Evolutionary conservation across 2,329 filamentous ascomycete genomes (phyloP).

Genomic region (Fusarium haematococcum): DNA sequence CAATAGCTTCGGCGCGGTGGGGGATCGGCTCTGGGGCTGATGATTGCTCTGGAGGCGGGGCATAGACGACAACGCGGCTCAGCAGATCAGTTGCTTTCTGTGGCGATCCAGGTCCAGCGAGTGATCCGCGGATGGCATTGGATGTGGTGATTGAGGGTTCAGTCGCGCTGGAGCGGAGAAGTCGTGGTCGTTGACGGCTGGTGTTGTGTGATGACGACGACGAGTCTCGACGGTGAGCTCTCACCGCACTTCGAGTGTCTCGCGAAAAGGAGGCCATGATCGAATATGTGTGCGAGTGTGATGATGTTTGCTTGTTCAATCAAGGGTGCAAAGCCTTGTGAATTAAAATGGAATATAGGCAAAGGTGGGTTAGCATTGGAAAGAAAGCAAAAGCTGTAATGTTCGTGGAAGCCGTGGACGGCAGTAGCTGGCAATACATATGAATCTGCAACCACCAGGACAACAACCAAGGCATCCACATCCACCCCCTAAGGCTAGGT

Average conservation of each 20-base stretch:
- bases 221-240: slow-evolving; percentile 44
- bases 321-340: slow-evolving; percentile 2
- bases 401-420: slow-evolving; percentile 11
- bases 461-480: slow-evolving; percentile 34
- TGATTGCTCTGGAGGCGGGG: slow-evolving; percentile 42
- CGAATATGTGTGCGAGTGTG: neutral
- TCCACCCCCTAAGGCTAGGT: slow-evolving; percentile 30
- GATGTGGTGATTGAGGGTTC: slow-evolving; percentile 69
- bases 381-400: slow-evolving; percentile 20
- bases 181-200: slow-evolving; percentile 60
- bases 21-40: slow-evolving; percentile 31
- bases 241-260: slow-evolving; percentile 41
- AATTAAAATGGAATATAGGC: slow-evolving; percentile 22
- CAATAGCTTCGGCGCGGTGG: slow-evolving; percentile 39
- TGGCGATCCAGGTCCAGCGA: slow-evolving; percentile 61
- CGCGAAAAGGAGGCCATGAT: slow-evolving; percentile 44
- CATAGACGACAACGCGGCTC: slow-evolving; percentile 64
- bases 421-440: slow-evolving; percentile 36
- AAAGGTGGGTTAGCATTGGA: slow-evolving; percentile 30
- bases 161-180: slow-evolving; percentile 67
- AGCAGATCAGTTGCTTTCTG: slow-evolving; percentile 67
- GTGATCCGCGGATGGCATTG: slow-evolving; percentile 63
- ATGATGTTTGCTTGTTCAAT: neutral
- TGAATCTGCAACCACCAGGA: slow-evolving; percentile 11
- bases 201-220: slow-evolving; percentile 39